Evolutionary conservation across 441 rosid species (phyloP).

Genomic region (Metrosideros polymorpha): DNA sequence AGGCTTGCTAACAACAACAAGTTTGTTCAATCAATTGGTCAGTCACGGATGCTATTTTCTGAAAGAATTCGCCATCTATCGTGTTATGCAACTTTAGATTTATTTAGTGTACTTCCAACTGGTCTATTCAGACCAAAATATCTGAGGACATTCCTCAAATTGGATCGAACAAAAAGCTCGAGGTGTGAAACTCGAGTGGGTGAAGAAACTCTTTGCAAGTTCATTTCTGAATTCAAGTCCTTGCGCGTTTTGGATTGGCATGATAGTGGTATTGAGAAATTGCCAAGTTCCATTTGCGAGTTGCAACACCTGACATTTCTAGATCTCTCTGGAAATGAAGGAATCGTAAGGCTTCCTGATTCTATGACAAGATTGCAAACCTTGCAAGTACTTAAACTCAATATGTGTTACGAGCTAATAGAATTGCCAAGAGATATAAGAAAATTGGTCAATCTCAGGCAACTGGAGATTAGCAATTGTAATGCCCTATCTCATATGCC

Average conservation of each 20-base stretch:
- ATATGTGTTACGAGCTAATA: neutral
- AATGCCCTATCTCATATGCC: neutral
- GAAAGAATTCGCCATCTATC: fast-evolving
- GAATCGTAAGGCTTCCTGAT: neutral
- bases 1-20: too few relatives aligned
- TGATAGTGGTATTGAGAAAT: neutral
- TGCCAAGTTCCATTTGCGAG: neutral
- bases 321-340: neutral
- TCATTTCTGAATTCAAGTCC: neutral
- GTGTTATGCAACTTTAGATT: fast-evolving
- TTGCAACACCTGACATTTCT: neutral
- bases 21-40: too few relatives aligned
- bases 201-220: neutral
- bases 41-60: fast-evolving
- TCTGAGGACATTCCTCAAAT: neutral
- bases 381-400: neutral
- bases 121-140: fast-evolving
- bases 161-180: fast-evolving
- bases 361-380: neutral
- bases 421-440: neutral
- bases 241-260: neutral
- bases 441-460: neutral
- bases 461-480: neutral
- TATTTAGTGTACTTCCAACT: fast-evolving
- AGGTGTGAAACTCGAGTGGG: fast-evolving